Percentiles rank a stretch among this genome's conserved stretches.
phyloP scores from a whole-genome alignment of 2,329 filamentous ascomycete genomes.

The Penicillium paneum region DNA sequence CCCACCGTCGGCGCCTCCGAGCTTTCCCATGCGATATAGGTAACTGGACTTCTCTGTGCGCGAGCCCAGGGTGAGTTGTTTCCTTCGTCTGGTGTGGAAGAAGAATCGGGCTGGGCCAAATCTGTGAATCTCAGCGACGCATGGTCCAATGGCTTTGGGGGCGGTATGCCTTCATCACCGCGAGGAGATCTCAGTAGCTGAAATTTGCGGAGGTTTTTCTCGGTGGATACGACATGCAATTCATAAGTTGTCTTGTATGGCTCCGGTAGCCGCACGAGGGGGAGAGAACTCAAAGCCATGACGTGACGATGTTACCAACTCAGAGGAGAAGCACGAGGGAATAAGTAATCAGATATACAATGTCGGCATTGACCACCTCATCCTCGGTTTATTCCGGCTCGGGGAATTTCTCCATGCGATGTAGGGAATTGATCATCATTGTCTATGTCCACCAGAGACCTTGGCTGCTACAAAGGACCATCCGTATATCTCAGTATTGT shows the following conservation, averaged over 20 bases:
- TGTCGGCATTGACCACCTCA: background rate
- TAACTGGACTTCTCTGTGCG: constrained; percentile 30
- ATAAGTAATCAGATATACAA: background rate
- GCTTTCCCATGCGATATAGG: constrained; percentile 34
- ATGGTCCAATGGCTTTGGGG: constrained; percentile 29
- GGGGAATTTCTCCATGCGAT: background rate
- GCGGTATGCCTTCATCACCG: constrained; percentile 15
- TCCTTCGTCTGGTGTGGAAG: constrained; percentile 20
- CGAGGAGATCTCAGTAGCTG: constrained; percentile 21
- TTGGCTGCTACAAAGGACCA: background rate
- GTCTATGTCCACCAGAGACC: background rate
- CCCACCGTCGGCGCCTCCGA: constrained; percentile 29
- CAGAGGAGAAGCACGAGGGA: background rate
- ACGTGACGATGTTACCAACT: background rate
- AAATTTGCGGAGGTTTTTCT: constrained; percentile 13
- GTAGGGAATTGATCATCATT: background rate
- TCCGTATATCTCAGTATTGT: background rate
- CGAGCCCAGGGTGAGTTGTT: constrained; percentile 44
- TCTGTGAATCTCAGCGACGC: constrained; percentile 31
- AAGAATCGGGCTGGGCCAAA: constrained; percentile 19
- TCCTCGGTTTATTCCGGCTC: background rate
- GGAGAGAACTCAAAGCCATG: constrained; percentile 1
- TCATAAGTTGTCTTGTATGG: constrained; percentile 21
- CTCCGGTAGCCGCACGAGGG: constrained; percentile 18
- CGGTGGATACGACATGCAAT: constrained; percentile 15